Conservation (phyloP, 768 basidiomycete species). For the Russula foetens region DNA sequence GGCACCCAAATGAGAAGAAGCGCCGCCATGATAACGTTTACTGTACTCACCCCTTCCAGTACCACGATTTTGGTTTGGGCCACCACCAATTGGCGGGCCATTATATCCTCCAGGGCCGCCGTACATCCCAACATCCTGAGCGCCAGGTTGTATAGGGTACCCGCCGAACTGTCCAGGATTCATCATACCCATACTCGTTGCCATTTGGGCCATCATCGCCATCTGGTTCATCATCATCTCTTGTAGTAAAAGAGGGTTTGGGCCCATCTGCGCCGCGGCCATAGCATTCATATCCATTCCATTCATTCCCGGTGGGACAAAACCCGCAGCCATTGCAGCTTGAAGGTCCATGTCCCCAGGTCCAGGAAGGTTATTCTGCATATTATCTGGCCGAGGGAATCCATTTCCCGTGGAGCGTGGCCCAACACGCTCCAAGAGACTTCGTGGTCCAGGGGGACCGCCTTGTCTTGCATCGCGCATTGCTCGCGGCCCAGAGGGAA, state of each 20-base stretch:
- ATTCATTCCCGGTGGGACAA: constrained; percentile 27
- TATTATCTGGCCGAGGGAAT: constrained; percentile 41
- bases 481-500: constrained; percentile 81
- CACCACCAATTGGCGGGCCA: constrained; percentile 36
- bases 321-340: constrained; percentile 36
- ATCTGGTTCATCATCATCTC: constrained; percentile 91
- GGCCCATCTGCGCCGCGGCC: constrained; percentile 36
- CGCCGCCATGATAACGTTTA: constrained; percentile 18
- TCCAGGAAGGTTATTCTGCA: constrained; percentile 64
- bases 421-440: constrained; percentile 78
- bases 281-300: constrained; percentile 60
- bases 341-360: constrained; percentile 41
- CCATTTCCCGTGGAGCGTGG: not conserved
- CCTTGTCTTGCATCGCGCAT: constrained; percentile 42
- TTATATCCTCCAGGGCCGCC: constrained; percentile 23
- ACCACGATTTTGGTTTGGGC: constrained; percentile 33
- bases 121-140: constrained; percentile 42
- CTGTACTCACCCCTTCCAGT: constrained; percentile 25
- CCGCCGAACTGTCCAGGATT: constrained; percentile 57
- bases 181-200: constrained; percentile 72
- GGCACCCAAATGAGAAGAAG: constrained; percentile 14
- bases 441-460: constrained; percentile 38
- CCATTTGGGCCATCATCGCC: constrained; percentile 92
- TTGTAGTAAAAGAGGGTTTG: constrained; percentile 68
- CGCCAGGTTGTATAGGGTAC: constrained; percentile 49